Base-by-base conservation (phyloP, 1,284 basidiomycete genomes). In the Chalciporus sp. region DNA sequence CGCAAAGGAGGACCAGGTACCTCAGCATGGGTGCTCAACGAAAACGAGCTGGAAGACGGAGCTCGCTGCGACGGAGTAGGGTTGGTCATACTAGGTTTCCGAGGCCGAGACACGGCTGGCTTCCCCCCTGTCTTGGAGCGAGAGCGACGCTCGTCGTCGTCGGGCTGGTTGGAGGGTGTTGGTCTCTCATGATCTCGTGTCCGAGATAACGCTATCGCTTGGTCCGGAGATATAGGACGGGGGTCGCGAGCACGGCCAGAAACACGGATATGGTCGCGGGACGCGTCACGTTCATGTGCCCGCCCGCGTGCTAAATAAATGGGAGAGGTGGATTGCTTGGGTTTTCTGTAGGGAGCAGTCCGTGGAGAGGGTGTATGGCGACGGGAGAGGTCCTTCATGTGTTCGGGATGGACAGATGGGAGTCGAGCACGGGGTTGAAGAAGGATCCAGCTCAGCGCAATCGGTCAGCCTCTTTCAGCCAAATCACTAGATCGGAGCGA, bases 331-430 rank as follows among this genome's bases (percentile, higher is more conserved):
- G 29, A 37, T 1, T 27, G 7, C 42, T 49, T 62, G 49, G 42
- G 49, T 53, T 55, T 65, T 42, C 45, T 64, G 56, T 69, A 63
- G 1, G 66, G 65, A 35, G 37, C 55, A 26, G 55, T 3, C 14
- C 61, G 53, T n/a, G 42, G 42, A 43, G 63, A 35, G 2, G 43
- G n/a, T n/a, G 40, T 14, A 11, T 45, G 59, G 49, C 56, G 58
- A 61, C 63, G 63, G 14, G 60, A 51, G n/a, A 49, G 47, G 58
- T 57, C 67, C 58, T 64, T 65, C 64, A 69, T 65, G 65, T 52
- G 51, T 59, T 23, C 16, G 40, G 44, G 52, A 28, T 12, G 42
- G 20, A 43, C 52, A 56, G 50, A 31, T 39, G 20, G 48, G 17
- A 14, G 65, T 58, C 60, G 61, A 54, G 61, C 58, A 59, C 62